phyloP scores from a whole-genome alignment of 2,329 filamentous ascomycete species.

The Dactylellina cionopaga region DNA sequence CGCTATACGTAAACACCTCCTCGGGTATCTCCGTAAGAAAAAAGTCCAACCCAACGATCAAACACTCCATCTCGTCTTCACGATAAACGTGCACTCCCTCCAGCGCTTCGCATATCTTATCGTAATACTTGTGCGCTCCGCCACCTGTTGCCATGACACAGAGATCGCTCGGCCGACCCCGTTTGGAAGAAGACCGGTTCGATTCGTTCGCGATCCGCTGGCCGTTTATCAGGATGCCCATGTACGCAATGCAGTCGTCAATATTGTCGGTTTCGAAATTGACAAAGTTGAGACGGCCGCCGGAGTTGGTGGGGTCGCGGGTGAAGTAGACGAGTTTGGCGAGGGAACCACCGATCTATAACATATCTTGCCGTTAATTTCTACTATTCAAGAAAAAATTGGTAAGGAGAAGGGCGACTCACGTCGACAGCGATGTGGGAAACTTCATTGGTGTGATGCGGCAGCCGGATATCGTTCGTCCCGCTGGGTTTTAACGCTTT shows the following conservation, averaged over 20 bases:
- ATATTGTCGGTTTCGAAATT: slow-evolving; percentile 96
- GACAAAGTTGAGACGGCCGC: slow-evolving; percentile 91
- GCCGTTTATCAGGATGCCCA: slow-evolving; percentile 78
- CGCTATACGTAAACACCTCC: slow-evolving; percentile 97
- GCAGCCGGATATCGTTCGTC: slow-evolving; percentile 92
- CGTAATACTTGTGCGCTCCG: slow-evolving; percentile 96
- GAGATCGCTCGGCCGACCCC: slow-evolving; percentile 76
- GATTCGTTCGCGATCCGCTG: slow-evolving; percentile 71
- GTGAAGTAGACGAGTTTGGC: slow-evolving; percentile 98
- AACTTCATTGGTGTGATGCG: slow-evolving; percentile 92
- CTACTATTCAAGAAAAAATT: not conserved
- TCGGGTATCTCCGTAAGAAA: slow-evolving; percentile 82
- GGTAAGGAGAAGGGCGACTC: slow-evolving; percentile 61
- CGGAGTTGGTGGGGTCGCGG: slow-evolving; percentile 75
- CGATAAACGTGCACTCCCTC: slow-evolving; percentile 82
- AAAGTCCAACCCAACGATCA: slow-evolving; percentile 78
- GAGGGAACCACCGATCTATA: slow-evolving; percentile 89
- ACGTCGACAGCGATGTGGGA: slow-evolving; percentile 98
- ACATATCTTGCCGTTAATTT: not conserved
- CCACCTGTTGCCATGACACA: slow-evolving; percentile 96
- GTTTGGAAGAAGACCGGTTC: slow-evolving; percentile 66
- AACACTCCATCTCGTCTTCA: slow-evolving; percentile 98
- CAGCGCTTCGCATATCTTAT: slow-evolving; percentile 82
- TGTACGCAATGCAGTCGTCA: slow-evolving; percentile 91
- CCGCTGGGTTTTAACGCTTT: slow-evolving; percentile 64